phyloP scores from a whole-genome alignment of 148 eudicot species.

The Polygonum maritimum region DNA sequence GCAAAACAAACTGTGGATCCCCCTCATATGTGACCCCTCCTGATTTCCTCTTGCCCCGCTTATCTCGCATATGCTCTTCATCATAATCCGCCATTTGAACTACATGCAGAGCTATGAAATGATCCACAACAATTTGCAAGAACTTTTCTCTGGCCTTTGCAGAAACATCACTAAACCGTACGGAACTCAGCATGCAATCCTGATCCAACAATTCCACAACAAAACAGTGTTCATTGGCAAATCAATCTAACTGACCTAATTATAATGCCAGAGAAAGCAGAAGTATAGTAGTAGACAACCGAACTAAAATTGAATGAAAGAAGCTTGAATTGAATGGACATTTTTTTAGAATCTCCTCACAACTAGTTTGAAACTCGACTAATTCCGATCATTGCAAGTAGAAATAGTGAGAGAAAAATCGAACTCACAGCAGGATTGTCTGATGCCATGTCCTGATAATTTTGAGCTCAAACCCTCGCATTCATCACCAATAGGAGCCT shows the following conservation, averaged over 20 bases:
- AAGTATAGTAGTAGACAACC: too few relatives aligned
- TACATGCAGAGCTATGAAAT: conserved; percentile 51
- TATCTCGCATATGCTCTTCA: conserved; percentile 56
- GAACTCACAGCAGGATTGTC: conserved; percentile 49
- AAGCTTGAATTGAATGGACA: too few relatives aligned
- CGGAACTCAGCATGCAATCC: conserved; percentile 9
- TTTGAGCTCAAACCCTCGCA: conserved; percentile 51
- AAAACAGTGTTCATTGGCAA: too few relatives aligned
- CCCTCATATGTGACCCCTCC: conserved; percentile 64
- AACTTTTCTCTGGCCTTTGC: conserved; percentile 71
- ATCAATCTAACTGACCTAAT: too few relatives aligned
- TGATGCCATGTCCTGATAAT: conserved; percentile 32
- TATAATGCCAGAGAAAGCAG: not conserved
- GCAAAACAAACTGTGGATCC: conserved; percentile 65
- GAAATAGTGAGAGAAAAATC: not conserved
- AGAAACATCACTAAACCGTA: conserved; percentile 35
- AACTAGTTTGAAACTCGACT: not conserved
- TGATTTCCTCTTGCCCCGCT: conserved; percentile 58
- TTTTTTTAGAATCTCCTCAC: not conserved
- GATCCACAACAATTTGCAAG: conserved; percentile 47
- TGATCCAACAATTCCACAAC: too few relatives aligned
- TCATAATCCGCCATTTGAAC: conserved; percentile 41
- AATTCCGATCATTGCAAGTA: not conserved
- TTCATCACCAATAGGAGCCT: too few relatives aligned
- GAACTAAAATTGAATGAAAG: too few relatives aligned